Percentiles rank a stretch among this genome's conserved stretches.
Conservation (phyloP, 768 basidiomycete species). For the Hericium rajendrae region DNA sequence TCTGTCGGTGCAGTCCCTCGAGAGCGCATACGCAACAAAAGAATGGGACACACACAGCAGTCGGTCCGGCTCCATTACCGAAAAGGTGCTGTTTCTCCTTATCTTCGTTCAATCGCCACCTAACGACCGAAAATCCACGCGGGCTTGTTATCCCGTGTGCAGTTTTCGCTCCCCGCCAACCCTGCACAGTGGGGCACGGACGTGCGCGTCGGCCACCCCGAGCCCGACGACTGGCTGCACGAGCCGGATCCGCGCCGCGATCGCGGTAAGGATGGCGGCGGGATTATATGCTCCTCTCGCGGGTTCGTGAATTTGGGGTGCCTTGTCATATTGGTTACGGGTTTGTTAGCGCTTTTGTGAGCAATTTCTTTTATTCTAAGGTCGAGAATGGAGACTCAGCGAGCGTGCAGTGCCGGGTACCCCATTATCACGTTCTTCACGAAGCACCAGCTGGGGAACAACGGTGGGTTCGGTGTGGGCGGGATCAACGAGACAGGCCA, state of each 20-base stretch:
- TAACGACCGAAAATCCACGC: no score
- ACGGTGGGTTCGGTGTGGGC: slow-evolving; percentile 35
- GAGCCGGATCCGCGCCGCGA: slow-evolving; percentile 23
- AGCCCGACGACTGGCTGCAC: slow-evolving; percentile 24
- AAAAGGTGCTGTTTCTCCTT: no score
- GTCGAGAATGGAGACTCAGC: not conserved
- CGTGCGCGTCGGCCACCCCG: slow-evolving; percentile 9
- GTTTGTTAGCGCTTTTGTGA: slow-evolving; percentile 8
- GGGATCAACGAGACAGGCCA: slow-evolving; percentile 40
- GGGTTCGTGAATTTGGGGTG: slow-evolving; percentile 31
- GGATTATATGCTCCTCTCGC: slow-evolving; percentile 28
- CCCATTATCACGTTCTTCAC: slow-evolving; percentile 25
- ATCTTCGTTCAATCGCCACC: no score
- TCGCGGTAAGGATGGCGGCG: slow-evolving; percentile 22
- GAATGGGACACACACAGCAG: no score
- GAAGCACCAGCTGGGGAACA: slow-evolving; percentile 11
- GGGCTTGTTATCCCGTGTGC: no score
- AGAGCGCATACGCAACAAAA: no score
- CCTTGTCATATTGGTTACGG: slow-evolving; percentile 12
- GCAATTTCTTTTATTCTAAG: slow-evolving; percentile 14
- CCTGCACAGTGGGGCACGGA: slow-evolving; percentile 21
- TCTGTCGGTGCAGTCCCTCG: no score
- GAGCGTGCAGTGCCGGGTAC: slow-evolving; percentile 16
- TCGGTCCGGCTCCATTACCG: no score
- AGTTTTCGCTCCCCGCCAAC: slow-evolving; percentile 19